Conservation (phyloP, 2,329 filamentous ascomycete species). For the Hymenoscyphus repandus region DNA sequence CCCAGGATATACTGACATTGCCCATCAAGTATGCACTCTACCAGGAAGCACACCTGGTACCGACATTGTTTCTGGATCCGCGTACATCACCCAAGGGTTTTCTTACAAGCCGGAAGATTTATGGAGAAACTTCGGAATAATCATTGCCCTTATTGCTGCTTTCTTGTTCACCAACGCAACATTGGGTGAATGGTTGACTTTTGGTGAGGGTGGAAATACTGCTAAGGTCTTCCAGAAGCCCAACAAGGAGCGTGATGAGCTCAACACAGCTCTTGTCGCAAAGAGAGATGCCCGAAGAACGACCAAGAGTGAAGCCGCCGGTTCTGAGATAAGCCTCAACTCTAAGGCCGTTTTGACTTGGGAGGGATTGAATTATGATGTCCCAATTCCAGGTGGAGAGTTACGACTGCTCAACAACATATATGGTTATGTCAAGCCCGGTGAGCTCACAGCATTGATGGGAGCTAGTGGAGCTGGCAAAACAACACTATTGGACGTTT, state of each 20-base stretch:
- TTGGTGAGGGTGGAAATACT: slow-evolving; percentile 74
- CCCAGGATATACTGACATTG: slow-evolving; percentile 62
- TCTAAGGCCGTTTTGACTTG: slow-evolving; percentile 73
- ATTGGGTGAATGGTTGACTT: slow-evolving; percentile 72
- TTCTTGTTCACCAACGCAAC: slow-evolving; percentile 74
- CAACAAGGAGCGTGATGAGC: slow-evolving; percentile 57
- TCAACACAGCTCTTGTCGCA: slow-evolving; percentile 57
- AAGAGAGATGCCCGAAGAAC: slow-evolving; percentile 54
- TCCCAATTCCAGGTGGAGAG: slow-evolving; percentile 44
- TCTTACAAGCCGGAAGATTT: slow-evolving; percentile 61
- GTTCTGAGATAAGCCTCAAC: slow-evolving; percentile 47
- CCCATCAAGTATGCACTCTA: slow-evolving; percentile 76
- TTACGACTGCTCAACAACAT: slow-evolving; percentile 52
- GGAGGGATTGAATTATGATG: slow-evolving; percentile 77
- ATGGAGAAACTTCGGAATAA: slow-evolving; percentile 82
- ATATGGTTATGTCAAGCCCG: slow-evolving; percentile 56
- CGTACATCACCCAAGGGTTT: slow-evolving; percentile 66
- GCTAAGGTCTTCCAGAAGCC: slow-evolving; percentile 73
- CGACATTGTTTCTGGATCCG: slow-evolving; percentile 54
- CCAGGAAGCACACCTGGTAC: slow-evolving; percentile 65
- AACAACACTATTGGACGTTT: slow-evolving; percentile 59
- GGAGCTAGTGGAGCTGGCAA: slow-evolving; percentile 60
- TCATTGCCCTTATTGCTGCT: slow-evolving; percentile 66
- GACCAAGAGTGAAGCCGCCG: slow-evolving; percentile 39
- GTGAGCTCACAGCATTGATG: slow-evolving; percentile 58